These are phyloP conservation scores for Emericellopsis cladophorae DNA, from an alignment of 2,329 filamentous ascomycete species.

Conservation along the genomic window DNA sequence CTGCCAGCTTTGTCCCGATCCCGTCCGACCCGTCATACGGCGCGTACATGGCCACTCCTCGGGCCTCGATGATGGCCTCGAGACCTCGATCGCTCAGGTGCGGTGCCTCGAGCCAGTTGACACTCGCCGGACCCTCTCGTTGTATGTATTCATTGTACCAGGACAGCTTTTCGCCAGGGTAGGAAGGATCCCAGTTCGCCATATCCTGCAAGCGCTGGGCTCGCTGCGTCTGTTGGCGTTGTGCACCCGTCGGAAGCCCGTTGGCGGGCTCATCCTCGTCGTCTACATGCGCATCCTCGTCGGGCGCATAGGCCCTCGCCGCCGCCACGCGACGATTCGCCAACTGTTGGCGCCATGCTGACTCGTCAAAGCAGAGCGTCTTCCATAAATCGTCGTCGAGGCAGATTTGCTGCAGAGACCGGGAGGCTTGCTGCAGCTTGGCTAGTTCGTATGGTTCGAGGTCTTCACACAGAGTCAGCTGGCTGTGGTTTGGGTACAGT, in stretches of 20 bases:
- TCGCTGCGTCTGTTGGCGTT: neutral
- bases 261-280: neutral
- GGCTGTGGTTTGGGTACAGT: conserved; percentile 8
- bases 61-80: conserved; percentile 47
- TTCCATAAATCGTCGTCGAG: conserved; percentile 73
- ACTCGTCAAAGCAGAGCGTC: conserved; percentile 58
- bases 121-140: conserved; percentile 57
- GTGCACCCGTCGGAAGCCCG: neutral
- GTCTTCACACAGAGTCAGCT: conserved; percentile 10
- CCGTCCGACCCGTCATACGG: conserved; percentile 35
- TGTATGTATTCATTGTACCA: conserved; percentile 90
- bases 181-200: conserved; percentile 75
- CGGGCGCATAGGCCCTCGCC: conserved; percentile 2
- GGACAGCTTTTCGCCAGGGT: conserved; percentile 55
- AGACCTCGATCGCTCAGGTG: conserved; percentile 24
- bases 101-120: conserved; percentile 67
- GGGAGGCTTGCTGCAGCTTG: conserved; percentile 56
- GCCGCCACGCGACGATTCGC: conserved; percentile 23
- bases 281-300: neutral
- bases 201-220: conserved; percentile 35
- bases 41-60: conserved; percentile 58
- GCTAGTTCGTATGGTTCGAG: conserved; percentile 34
- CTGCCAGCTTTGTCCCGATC: conserved; percentile 36
- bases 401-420: conserved; percentile 49
- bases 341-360: conserved; percentile 50